These are phyloP conservation scores for Ceratocystis papillata DNA, from an alignment of 2,329 filamentous ascomycete genomes.

Conservation along the genomic window DNA sequence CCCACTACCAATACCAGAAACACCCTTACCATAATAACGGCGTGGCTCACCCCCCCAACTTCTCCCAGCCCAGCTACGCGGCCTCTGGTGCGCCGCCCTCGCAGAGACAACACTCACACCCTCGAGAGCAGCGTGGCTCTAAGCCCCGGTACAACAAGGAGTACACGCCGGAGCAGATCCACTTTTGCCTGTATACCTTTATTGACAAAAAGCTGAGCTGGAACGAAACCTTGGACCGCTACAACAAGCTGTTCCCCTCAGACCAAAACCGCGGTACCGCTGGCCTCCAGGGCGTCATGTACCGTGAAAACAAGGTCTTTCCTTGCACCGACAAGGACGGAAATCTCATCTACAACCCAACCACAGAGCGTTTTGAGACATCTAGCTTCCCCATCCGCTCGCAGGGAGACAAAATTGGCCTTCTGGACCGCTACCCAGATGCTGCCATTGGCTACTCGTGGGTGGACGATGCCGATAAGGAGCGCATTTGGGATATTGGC, in stretches of 20 bases:
- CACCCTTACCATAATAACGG: too few relatives aligned
- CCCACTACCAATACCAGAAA: neutral
- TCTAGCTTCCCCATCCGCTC: slow-evolving; percentile 26
- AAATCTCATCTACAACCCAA: slow-evolving; percentile 34
- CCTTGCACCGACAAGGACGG: slow-evolving; percentile 35
- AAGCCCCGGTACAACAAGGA: slow-evolving; percentile 33
- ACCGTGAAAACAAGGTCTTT: slow-evolving; percentile 36
- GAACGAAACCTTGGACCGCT: slow-evolving; percentile 25
- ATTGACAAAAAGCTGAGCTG: slow-evolving; percentile 37
- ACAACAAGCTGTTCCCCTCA: slow-evolving; percentile 23
- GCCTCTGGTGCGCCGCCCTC: neutral
- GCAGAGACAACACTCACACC: neutral
- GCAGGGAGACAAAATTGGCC: slow-evolving; percentile 29
- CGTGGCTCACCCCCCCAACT: slow-evolving; percentile 2
- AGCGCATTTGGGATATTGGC: slow-evolving; percentile 33
- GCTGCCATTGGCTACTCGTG: slow-evolving; percentile 38
- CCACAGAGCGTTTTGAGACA: slow-evolving; percentile 29
- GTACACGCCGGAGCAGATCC: slow-evolving; percentile 36
- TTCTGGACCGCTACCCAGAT: slow-evolving; percentile 38
- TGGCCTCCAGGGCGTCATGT: slow-evolving; percentile 37
- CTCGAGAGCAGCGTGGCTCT: slow-evolving; percentile 19
- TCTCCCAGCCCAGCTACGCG: slow-evolving; percentile 7
- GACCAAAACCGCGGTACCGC: slow-evolving; percentile 24
- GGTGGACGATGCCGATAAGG: slow-evolving; percentile 35
- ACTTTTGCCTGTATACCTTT: slow-evolving; percentile 38